Percentiles rank a stretch among this genome's conserved stretches.
phyloP scores from a whole-genome alignment of 495 filamentous ascomycete species.

The Polyplosphaeria fusca region DNA sequence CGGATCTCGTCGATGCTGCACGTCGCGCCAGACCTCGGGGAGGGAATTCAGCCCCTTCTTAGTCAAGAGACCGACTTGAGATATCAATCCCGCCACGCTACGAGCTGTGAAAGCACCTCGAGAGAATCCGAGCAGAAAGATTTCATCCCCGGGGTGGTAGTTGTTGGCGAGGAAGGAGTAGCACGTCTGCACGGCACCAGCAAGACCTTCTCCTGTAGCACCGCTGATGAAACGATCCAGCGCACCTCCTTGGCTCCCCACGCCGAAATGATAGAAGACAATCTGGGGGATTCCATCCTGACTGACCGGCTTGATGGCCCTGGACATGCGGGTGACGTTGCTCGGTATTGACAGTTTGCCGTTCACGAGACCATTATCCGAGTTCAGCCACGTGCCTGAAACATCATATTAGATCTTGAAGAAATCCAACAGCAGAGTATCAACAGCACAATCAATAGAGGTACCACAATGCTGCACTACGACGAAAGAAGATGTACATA shows the following conservation, averaged over 20 bases:
- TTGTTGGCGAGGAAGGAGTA: conserved; percentile 68
- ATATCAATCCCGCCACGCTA: conserved; percentile 61
- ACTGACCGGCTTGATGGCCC: conserved; percentile 41
- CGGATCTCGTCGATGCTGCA: conserved; percentile 53
- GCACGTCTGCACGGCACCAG: conserved; percentile 60
- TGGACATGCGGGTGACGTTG: conserved; percentile 44
- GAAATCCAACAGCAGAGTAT: not conserved
- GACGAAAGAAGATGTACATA: conserved; percentile 20
- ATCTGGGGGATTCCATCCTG: conserved; percentile 43
- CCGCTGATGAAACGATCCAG: conserved; percentile 37
- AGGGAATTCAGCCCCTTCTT: conserved; percentile 61
- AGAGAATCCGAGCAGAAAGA: conserved; percentile 69
- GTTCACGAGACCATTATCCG: conserved; percentile 39
- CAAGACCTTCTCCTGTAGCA: conserved; percentile 38
- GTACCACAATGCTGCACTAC: too few species aligned
- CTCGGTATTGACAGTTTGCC: conserved; percentile 37
- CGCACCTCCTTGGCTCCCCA: conserved; percentile 36
- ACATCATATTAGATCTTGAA: not conserved
- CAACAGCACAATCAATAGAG: not conserved
- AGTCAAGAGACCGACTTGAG: conserved; percentile 60
- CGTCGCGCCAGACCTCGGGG: conserved; percentile 63
- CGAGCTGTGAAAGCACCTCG: conserved; percentile 71
- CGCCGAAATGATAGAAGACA: conserved; percentile 42
- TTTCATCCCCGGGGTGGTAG: conserved; percentile 64
- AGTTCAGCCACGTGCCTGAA: conserved; percentile 40